phyloP scores from a whole-genome alignment of 352 stramenopile species.

The Phytophthora ramorum region DNA sequence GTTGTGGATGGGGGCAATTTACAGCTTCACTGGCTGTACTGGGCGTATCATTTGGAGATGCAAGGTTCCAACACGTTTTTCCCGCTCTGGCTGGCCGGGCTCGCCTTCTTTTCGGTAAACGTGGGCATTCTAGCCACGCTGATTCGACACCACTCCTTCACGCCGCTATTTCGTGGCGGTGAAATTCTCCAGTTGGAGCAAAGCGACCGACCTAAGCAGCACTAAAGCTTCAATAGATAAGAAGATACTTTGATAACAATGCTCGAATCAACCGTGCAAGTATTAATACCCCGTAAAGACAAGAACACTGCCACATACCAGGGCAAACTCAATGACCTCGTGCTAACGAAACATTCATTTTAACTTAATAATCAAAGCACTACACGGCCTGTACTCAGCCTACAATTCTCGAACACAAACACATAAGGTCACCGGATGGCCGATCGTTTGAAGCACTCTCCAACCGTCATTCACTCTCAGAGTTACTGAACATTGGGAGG shows the following conservation, averaged over 20 bases:
- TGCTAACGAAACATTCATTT: conserved; percentile 7
- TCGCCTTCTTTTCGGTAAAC: conserved; percentile 93
- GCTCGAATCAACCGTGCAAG: not conserved
- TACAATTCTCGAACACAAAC: conserved; percentile 20
- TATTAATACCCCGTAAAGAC: not conserved
- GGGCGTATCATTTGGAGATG: conserved; percentile 92
- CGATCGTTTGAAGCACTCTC: not conserved
- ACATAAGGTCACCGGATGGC: conserved; percentile 9
- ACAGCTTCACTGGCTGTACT: conserved; percentile 90
- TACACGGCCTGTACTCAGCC: conserved; percentile 22
- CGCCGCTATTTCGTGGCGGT: conserved; percentile 63
- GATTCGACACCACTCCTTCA: conserved; percentile 70
- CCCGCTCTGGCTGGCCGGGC: conserved; percentile 82
- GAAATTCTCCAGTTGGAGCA: conserved; percentile 48
- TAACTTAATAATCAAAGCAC: conserved; percentile 15
- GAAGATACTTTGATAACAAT: not conserved
- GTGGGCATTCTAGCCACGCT: conserved; percentile 78
- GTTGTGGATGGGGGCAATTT: conserved; percentile 1
- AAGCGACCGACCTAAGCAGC: conserved; percentile 24
- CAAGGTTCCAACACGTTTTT: conserved; percentile 91
- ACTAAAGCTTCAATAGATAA: conserved; percentile 13
- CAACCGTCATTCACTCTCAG: not conserved
- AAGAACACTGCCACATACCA: too few species aligned
- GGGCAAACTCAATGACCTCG: conserved; percentile 2
- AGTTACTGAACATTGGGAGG: conserved; percentile 21